phyloP scores from a whole-genome alignment of 2,329 filamentous ascomycete species.

The Cercospora nicotianae region DNA sequence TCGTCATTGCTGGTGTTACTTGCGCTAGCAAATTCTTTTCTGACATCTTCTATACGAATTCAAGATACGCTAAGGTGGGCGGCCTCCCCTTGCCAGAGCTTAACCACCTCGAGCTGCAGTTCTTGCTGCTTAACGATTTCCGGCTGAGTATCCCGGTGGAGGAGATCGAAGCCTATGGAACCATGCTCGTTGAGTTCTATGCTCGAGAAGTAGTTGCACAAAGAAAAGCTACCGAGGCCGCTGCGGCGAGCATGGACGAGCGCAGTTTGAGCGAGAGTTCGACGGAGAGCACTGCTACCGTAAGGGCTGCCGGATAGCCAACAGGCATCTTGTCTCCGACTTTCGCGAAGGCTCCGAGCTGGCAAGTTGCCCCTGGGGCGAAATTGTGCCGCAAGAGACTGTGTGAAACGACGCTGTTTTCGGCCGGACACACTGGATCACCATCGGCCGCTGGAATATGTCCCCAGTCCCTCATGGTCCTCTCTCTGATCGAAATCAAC shows the following conservation, averaged over 20 bases:
- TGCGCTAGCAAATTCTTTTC: slow-evolving; percentile 99
- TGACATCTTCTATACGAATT: slow-evolving; percentile 98
- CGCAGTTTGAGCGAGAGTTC: slow-evolving; percentile 38
- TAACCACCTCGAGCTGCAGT: slow-evolving; percentile 95
- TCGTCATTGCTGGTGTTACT: slow-evolving; percentile 95
- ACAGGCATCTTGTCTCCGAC: background rate
- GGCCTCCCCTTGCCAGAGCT: slow-evolving; percentile 88
- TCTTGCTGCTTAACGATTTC: slow-evolving; percentile 93
- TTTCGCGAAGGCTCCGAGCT: background rate
- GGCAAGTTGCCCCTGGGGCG: background rate
- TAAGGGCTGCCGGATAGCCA: slow-evolving; percentile 28
- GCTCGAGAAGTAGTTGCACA: slow-evolving; percentile 81
- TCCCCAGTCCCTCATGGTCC: background rate
- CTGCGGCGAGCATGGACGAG: slow-evolving; percentile 25
- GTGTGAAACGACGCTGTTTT: background rate
- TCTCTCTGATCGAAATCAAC: too few relatives aligned
- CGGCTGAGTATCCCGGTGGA: slow-evolving; percentile 89
- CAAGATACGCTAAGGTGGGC: slow-evolving; percentile 97
- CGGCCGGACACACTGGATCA: background rate
- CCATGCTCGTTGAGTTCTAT: slow-evolving; percentile 98
- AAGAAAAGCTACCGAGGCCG: slow-evolving; percentile 45
- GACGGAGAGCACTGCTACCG: slow-evolving; percentile 35
- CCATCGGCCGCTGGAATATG: background rate
- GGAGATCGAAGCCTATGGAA: slow-evolving; percentile 94
- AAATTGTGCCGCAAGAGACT: background rate